phyloP scores from a whole-genome alignment of 2,329 filamentous ascomycete species.

The Esteya vermicola region DNA sequence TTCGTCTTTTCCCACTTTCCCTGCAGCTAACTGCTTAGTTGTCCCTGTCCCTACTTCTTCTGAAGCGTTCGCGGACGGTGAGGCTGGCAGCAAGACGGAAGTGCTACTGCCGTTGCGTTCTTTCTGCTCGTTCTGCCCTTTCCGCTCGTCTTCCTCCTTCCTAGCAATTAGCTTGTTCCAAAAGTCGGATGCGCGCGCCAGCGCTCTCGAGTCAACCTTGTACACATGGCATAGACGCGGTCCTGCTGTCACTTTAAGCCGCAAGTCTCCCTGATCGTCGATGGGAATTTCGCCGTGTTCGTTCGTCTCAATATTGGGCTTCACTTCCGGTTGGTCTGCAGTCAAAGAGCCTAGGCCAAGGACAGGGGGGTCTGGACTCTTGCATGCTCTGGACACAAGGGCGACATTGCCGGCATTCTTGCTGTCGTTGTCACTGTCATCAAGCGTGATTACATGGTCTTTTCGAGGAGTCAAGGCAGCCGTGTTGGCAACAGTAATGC shows the following conservation, averaged over 20 bases:
- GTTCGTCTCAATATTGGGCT: too few species aligned
- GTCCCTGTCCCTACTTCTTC: too few species aligned
- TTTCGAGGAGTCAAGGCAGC: neutral
- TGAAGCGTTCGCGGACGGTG: too few species aligned
- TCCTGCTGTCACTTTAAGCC: conserved; percentile 2
- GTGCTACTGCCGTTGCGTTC: too few species aligned
- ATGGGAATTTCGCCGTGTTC: conserved; percentile 3
- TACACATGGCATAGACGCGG: neutral
- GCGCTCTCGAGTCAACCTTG: conserved; percentile 5
- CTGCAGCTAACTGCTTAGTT: too few species aligned
- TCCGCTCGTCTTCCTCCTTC: neutral
- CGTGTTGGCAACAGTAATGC: neutral
- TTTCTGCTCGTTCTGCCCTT: neutral
- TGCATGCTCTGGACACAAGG: too few species aligned
- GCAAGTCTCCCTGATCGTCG: conserved; percentile 4
- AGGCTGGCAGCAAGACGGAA: too few species aligned
- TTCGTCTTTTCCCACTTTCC: too few species aligned
- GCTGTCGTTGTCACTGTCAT: neutral
- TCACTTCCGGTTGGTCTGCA: too few species aligned
- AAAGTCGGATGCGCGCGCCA: conserved; percentile 5
- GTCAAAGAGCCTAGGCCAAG: too few species aligned
- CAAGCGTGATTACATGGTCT: neutral
- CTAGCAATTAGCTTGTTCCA: conserved; percentile 1
- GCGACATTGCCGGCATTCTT: neutral
- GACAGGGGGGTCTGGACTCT: too few species aligned